phyloP scores from a whole-genome alignment of 2,329 filamentous ascomycete genomes.

The Xylaria sp. region DNA sequence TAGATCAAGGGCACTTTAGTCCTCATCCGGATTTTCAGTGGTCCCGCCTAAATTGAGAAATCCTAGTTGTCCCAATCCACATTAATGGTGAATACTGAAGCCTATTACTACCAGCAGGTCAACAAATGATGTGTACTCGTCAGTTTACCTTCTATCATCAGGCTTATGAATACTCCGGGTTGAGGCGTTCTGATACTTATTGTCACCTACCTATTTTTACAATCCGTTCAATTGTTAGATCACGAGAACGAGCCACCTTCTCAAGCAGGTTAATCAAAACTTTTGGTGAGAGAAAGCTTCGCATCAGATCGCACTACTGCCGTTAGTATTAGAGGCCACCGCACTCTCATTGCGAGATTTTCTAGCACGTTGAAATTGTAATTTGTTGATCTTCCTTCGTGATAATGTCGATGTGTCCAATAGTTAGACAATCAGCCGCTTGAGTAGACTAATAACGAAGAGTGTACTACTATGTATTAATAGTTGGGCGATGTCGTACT shows the following conservation, averaged over 20 bases:
- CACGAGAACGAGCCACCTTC: not conserved
- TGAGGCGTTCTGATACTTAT: conserved; percentile 9
- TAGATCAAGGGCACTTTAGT: conserved; percentile 16
- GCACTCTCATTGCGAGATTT: not conserved
- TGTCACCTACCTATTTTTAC: conserved; percentile 6
- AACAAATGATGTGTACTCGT: conserved; percentile 14
- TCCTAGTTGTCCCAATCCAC: conserved; percentile 5
- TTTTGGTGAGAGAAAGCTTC: not conserved
- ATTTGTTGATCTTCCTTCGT: not conserved
- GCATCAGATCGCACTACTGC: not conserved
- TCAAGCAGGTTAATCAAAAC: not conserved
- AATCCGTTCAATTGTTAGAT: not conserved
- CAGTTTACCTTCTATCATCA: conserved; percentile 7
- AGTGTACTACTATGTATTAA: not conserved
- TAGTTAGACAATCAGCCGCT: not conserved
- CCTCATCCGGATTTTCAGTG: conserved; percentile 20
- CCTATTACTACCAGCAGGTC: not conserved
- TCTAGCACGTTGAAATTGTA: not conserved
- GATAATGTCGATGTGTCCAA: not conserved
- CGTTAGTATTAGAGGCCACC: not conserved
- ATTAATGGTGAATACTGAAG: not conserved
- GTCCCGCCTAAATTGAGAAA: conserved; percentile 35
- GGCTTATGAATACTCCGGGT: conserved; percentile 17
- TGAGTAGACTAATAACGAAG: not conserved
- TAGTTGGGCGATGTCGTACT: not conserved